Conservation (phyloP, 176 grass and related monocot genomes). For the Triticum turgidum region DNA sequence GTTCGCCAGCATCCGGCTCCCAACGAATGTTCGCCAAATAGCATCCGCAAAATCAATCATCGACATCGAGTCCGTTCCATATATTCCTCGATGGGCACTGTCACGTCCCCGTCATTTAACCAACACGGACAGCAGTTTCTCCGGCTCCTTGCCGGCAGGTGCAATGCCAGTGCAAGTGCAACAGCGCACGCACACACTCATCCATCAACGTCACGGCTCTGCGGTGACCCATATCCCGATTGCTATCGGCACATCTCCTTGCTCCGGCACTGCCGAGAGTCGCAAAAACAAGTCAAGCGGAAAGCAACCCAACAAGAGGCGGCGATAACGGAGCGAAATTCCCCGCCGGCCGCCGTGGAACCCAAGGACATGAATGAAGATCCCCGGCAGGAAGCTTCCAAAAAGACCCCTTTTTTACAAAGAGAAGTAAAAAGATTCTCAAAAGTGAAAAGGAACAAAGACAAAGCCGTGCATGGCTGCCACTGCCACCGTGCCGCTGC, state of each 20-base stretch:
- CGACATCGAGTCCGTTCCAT: background rate
- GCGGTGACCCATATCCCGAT: background rate
- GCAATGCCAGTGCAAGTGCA: background rate
- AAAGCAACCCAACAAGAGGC: constrained; percentile 19
- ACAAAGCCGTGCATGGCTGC: constrained; percentile 17
- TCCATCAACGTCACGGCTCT: background rate
- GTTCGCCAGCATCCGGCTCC: no score
- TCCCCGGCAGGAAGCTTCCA: constrained; percentile 43
- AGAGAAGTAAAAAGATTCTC: no score
- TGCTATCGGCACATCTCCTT: background rate
- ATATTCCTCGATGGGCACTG: background rate
- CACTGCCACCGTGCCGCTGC: background rate
- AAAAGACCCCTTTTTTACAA: constrained; percentile 37
- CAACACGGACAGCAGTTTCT: background rate
- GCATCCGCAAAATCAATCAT: no score
- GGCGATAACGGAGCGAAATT: constrained; percentile 24
- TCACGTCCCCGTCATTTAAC: background rate
- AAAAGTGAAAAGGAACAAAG: background rate
- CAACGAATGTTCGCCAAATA: no score
- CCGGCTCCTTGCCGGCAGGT: constrained; percentile 5
- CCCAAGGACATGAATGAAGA: constrained; percentile 4
- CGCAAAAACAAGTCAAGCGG: background rate
- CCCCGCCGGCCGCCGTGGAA: constrained; percentile 6
- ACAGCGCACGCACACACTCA: constrained; percentile 16
- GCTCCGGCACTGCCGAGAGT: no score